phyloP scores from a whole-genome alignment of 352 stramenopile species.

The Globisporangium spinosum region DNA sequence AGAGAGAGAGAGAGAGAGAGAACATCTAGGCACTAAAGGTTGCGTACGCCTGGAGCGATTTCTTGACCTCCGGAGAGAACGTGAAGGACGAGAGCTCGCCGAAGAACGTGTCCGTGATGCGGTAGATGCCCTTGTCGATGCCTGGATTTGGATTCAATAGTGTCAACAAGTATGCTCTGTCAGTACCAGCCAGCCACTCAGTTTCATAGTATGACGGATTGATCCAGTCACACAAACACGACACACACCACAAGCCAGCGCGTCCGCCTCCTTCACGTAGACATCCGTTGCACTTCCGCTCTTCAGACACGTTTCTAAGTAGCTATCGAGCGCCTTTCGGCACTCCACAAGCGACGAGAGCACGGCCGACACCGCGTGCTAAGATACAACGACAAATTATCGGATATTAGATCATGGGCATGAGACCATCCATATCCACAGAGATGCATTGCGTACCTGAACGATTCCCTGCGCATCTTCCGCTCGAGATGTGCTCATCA shows the following conservation, averaged over 20 bases:
- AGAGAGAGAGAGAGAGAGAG: not conserved
- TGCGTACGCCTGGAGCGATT: constrained; percentile 41
- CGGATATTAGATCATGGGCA: not conserved
- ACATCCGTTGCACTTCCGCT: constrained; percentile 51
- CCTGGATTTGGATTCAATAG: constrained; percentile 24
- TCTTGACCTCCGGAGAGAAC: constrained; percentile 47
- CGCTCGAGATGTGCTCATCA: constrained; percentile 48
- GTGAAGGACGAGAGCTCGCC: constrained; percentile 52
- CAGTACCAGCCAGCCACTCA: not conserved
- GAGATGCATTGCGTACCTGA: constrained; percentile 35
- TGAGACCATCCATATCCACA: not conserved
- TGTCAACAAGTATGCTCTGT: not conserved
- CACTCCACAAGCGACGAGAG: constrained; percentile 69
- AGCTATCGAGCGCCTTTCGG: constrained; percentile 52
- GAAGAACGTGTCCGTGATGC: constrained; percentile 68
- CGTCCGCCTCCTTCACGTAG: constrained; percentile 58
- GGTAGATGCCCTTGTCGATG: constrained; percentile 78
- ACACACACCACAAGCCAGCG: constrained; percentile 47
- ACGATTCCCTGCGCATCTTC: constrained; percentile 68
- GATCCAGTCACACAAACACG: not conserved
- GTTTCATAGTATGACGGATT: no score
- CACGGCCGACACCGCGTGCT: constrained; percentile 69
- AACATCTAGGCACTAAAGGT: constrained; percentile 39
- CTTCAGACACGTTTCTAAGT: constrained; percentile 71
- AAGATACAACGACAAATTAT: not conserved